Base-by-base conservation (phyloP, 2,329 filamentous ascomycete species). In the Monosporascus sp. region DNA sequence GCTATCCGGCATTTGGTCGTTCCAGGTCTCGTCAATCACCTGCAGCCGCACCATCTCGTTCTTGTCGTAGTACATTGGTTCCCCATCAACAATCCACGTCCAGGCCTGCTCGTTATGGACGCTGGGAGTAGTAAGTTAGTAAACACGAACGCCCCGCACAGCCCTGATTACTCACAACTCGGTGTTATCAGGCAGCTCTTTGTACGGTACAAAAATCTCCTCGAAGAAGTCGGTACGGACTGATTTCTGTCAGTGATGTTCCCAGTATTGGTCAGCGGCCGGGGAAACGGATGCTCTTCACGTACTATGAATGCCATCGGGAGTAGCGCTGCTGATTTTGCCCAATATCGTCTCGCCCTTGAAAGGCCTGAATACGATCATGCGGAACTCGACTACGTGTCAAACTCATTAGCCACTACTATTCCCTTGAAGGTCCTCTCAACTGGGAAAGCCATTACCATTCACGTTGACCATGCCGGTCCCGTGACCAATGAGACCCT, bases 281-380 rank as follows among this genome's bases (percentile, higher is more conserved):
- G 31, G 9, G 27, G 27, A n/a, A 31, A 9, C 14, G 20, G 43
- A 24, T 14, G 18, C 14, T n/a, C 8, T 41, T 35, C 8, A 59
- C 78, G 54, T 70, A 87, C 84, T 78, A 63, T 85, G 83, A 63
- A 95, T 90, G 38, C 89, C 91, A 2, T 85, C 75, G 7, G 84
- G 78, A 1, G 81, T 87, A 37, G 86, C 85, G 59, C 84, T 85
- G 58, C 86, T 86, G 70, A 99, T 97, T 59, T 85, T 87, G 17
- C 89, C 94, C 45, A 89, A 78, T 64, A 99, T 80, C 55, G 97
- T 90, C 69, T 99, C 94, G 47, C 90, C 90, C 67, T 96, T 96
- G 76, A 97, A 97, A 0, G 94, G 94, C 24, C 94, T 85, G 70
- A 97, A 99, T 31, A 99, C 91, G 18, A 97, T 80, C 66, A 99